Percentiles rank a stretch among this genome's conserved stretches.
Conservation (phyloP, 2,329 filamentous ascomycete genomes). For the Fusarium annulatum region DNA sequence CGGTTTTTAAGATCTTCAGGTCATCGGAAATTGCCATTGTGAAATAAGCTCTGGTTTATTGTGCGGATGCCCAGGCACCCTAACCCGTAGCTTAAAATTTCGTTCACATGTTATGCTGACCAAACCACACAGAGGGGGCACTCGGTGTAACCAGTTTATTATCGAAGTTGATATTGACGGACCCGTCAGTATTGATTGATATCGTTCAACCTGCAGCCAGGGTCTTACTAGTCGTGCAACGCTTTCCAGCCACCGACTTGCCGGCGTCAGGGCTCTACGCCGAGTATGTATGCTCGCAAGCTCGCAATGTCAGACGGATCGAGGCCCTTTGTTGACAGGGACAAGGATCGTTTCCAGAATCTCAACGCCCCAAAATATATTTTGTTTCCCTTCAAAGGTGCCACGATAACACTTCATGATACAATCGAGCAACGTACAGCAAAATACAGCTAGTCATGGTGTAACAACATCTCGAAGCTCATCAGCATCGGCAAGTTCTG, state of each 20-base stretch:
- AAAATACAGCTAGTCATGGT: background rate
- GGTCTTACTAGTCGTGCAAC: background rate
- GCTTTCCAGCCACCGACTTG: slow-evolving; percentile 5
- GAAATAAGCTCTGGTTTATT: background rate
- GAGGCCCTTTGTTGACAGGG: background rate
- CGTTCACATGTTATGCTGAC: background rate
- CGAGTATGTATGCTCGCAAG: background rate
- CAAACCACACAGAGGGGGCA: background rate
- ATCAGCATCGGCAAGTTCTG: background rate
- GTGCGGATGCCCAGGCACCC: background rate
- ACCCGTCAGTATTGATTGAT: background rate
- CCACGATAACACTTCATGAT: background rate
- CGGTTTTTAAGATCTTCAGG: background rate
- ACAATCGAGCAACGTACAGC: background rate
- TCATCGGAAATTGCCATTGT: background rate
- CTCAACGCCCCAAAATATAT: background rate
- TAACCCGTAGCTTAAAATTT: background rate
- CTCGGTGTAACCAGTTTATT: background rate
- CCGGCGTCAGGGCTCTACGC: slow-evolving; percentile 13
- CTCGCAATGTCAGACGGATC: slow-evolving; percentile 10
- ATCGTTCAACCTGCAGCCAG: slow-evolving; percentile 1
- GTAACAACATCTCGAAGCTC: background rate
- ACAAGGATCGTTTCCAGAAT: slow-evolving; percentile 16
- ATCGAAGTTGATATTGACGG: background rate
- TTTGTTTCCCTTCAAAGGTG: background rate